Evolutionary conservation across 1,139 yeast genomes (phyloP).

Genomic region (Maudiozyma humilis): DNA sequence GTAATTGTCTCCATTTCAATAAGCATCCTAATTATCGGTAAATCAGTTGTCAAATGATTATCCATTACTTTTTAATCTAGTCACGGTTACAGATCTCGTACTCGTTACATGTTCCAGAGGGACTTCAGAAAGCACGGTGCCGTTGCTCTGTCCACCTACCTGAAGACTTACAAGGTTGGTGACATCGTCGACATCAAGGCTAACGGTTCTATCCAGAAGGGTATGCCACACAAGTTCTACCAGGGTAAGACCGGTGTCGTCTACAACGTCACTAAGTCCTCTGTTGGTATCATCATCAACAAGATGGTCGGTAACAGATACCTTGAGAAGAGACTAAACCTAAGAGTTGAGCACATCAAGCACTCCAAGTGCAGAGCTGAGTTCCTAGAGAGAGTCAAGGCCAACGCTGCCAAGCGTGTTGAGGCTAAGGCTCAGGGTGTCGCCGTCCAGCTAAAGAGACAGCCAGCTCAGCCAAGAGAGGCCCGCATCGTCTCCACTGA

Average conservation of each 20-base stretch:
- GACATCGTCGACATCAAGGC: conserved; percentile 99
- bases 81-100: conserved; percentile 99
- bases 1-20: too few species aligned
- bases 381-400: conserved; percentile 95
- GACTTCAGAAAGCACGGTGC: conserved; percentile 98
- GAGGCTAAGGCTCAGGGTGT: conserved; percentile 96
- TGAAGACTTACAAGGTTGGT: conserved; percentile 97
- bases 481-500: conserved; percentile 72
- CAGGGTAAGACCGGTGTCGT: conserved; percentile 99
- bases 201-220: conserved; percentile 98
- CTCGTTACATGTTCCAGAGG: conserved; percentile 99
- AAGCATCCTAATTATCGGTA: not conserved
- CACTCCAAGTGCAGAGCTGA: conserved; percentile 99
- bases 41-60: not conserved
- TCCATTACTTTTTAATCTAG: conserved; percentile 67
- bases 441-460: conserved; percentile 90
- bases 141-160: conserved; percentile 90
- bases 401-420: conserved; percentile 85
- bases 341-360: conserved; percentile 97
- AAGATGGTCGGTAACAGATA: conserved; percentile 98
- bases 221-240: conserved; percentile 99
- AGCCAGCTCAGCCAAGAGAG: conserved; percentile 96
- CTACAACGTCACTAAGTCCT: conserved; percentile 95
- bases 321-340: conserved; percentile 96
- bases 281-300: conserved; percentile 97